Conservation (phyloP, 306 rosid species). For the Sesbania bispinosa region DNA sequence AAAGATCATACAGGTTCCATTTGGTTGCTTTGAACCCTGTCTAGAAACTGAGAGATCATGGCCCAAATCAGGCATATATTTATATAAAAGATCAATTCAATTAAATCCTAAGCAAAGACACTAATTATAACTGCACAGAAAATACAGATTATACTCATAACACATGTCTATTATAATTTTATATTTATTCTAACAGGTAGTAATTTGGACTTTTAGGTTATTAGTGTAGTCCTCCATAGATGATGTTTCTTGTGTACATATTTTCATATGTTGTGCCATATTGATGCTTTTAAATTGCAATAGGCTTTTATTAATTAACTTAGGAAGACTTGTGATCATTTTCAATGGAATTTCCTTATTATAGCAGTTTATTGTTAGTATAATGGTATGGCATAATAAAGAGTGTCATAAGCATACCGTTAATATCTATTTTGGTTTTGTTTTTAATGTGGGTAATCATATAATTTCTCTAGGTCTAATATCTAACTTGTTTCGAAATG, state of each 20-base stretch:
- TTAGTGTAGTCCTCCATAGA: background rate
- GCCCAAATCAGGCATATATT: background rate
- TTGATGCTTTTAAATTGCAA: slow-evolving; percentile 3
- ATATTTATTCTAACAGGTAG: background rate
- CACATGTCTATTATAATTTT: background rate
- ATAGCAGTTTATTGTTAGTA: slow-evolving; percentile 8
- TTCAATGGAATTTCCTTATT: background rate
- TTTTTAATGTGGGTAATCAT: background rate
- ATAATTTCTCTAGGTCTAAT: slow-evolving; percentile 8
- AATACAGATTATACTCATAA: background rate
- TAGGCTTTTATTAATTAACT: background rate
- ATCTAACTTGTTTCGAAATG: slow-evolving; percentile 20
- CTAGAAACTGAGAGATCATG: background rate
- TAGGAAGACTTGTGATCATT: background rate
- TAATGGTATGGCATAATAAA: background rate
- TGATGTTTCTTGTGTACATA: background rate
- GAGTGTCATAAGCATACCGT: background rate
- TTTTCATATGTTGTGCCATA: slow-evolving; percentile 5
- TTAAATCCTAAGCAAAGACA: background rate
- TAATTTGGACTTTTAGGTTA: background rate
- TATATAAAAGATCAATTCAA: background rate
- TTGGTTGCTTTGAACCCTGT: background rate
- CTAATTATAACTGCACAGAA: background rate
- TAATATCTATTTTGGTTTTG: background rate
- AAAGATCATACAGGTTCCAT: background rate